Evolutionary conservation across 2,329 filamentous ascomycete species (phyloP).

Genomic region (Fusarium chlamydosporum): DNA sequence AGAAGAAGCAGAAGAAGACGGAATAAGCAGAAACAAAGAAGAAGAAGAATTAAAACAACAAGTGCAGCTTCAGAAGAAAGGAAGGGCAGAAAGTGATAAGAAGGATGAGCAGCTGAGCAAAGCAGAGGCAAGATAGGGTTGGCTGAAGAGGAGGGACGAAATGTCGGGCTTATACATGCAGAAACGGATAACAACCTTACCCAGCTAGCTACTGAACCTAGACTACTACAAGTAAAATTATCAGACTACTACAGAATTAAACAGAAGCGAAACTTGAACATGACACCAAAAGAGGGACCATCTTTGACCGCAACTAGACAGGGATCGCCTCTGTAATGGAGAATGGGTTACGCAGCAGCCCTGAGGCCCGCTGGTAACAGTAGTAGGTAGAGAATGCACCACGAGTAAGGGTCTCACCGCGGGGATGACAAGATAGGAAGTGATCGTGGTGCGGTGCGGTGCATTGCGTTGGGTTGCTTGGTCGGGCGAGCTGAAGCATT

Average conservation of each 20-base stretch:
- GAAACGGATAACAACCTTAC: slow-evolving; percentile 12
- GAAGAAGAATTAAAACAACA: slow-evolving; percentile 14
- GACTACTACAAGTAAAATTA: slow-evolving; percentile 4
- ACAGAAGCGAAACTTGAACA: slow-evolving; percentile 13
- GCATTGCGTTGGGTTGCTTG: background rate
- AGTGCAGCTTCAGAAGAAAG: slow-evolving; percentile 13
- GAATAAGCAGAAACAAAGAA: background rate
- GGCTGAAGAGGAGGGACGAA: slow-evolving; percentile 19
- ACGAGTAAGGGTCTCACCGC: slow-evolving; percentile 30
- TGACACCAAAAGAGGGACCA: slow-evolving; percentile 16
- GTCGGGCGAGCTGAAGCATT: slow-evolving; percentile 32
- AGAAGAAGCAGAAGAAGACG: background rate
- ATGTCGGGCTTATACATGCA: slow-evolving; percentile 32
- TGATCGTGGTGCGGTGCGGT: slow-evolving; percentile 22
- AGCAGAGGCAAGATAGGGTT: background rate
- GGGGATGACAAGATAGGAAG: slow-evolving; percentile 29
- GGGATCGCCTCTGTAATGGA: slow-evolving; percentile 23
- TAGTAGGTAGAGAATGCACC: background rate
- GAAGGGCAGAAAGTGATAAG: slow-evolving; percentile 8
- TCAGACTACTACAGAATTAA: slow-evolving; percentile 25
- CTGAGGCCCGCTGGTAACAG: slow-evolving; percentile 30
- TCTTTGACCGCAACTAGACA: slow-evolving; percentile 32
- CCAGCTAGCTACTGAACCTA: too few relatives aligned
- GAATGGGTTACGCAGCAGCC: slow-evolving; percentile 36
- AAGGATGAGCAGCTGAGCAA: slow-evolving; percentile 14